Base-by-base conservation (phyloP, 176 grass and related monocot species). In the Puccinellia tenuiflora region DNA sequence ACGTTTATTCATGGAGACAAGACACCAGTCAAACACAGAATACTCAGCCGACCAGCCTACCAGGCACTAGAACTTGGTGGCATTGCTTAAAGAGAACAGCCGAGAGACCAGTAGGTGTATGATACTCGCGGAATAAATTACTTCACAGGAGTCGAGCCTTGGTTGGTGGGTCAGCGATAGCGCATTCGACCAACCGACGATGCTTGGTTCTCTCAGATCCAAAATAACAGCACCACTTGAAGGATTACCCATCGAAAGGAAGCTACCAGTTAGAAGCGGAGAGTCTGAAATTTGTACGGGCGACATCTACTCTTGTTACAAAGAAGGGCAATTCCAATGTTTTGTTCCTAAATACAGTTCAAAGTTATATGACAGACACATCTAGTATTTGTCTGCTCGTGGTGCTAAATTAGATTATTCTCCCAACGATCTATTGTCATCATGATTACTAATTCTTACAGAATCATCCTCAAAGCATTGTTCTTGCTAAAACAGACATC, bases 401-500 rank as follows among this genome's bases (percentile, higher is more conserved):
- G 18, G 35, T 12, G 25, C 67, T 65, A 88, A 81, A 82, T 34
- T 87, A 76, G 21, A 77, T 37, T 29, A 17, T 48, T 57, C 21
- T 60, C 21, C 6, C 1, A 74, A 54, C 24, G 11, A 13, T 64
- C 33, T n/a, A 52, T 15, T 20, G 43, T 48, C 48, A 35, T 68
- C 1, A 33, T 25, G 9, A 31, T 15, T 20, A 39, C 16, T 28
- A 66, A 10, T 76, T 76, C n/a, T 42, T 38, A 45, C 7, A 17
- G 9, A 25, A 33, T 15, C 24, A 46, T 54, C 51, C 45, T 28
- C 22, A 84, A 82, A 17, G 5, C 5, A 33, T 21, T 63, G 37
- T 63, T 51, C 30, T 75, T 25, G 43, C 21, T 38, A 63, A 83
- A 51, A 21, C 45, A 35, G 30, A 73, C 38, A 84, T 28, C 35